These are phyloP conservation scores for Trichocladium antarcticum DNA, from an alignment of 495 filamentous ascomycete species.

Conservation along the genomic window DNA sequence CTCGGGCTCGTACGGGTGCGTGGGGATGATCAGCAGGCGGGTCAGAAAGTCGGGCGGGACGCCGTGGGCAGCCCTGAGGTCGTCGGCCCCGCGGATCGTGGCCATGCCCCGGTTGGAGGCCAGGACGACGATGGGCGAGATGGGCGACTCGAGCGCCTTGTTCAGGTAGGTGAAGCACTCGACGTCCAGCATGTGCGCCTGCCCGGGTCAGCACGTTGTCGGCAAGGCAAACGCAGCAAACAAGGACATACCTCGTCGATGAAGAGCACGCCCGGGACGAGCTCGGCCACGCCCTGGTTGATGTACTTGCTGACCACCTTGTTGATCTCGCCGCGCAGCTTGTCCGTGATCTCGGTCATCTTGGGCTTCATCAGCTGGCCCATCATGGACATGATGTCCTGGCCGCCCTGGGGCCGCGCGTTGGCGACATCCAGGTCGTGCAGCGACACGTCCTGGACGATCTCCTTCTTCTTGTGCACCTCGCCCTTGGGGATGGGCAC, in stretches of 20 bases:
- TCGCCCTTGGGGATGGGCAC: conserved; percentile 97
- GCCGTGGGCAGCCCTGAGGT: conserved; percentile 77
- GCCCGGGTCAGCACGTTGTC: background rate
- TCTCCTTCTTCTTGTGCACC: conserved; percentile 99
- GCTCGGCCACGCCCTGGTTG: conserved; percentile 93
- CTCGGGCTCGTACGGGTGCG: conserved; percentile 66
- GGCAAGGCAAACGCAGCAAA: background rate
- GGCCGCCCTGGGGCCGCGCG: conserved; percentile 83
- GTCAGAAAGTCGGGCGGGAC: conserved; percentile 86
- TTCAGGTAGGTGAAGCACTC: conserved; percentile 99
- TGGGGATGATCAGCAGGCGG: conserved; percentile 90
- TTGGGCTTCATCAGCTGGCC: conserved; percentile 97
- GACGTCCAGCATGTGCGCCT: conserved; percentile 98
- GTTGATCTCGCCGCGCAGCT: conserved; percentile 90
- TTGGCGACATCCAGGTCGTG: conserved; percentile 97
- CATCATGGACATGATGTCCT: conserved; percentile 99
- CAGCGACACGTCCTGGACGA: conserved; percentile 96
- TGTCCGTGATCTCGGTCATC: conserved; percentile 97
- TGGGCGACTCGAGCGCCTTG: conserved; percentile 82
- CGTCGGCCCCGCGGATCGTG: conserved; percentile 76
- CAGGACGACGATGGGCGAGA: conserved; percentile 92
- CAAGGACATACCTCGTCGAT: conserved; percentile 75
- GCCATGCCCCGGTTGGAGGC: conserved; percentile 91
- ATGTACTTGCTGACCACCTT: conserved; percentile 98
- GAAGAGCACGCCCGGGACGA: conserved; percentile 93